Evolutionary conservation across 116 monocot genomes (phyloP).

Genomic region (Phalaenopsis hybrid): DNA sequence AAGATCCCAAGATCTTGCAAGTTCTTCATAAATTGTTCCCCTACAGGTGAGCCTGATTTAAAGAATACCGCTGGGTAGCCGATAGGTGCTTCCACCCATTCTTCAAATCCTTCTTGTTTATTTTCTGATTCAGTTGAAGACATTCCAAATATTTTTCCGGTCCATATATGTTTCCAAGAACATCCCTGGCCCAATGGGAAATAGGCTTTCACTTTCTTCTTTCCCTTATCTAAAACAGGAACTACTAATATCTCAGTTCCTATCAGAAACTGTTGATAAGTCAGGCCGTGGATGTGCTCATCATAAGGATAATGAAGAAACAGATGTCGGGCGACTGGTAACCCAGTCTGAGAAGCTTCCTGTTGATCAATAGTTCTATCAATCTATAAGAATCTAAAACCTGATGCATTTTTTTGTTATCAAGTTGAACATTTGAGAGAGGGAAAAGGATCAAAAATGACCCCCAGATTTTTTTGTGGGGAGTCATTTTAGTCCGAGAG

Average conservation of each 20-base stretch:
- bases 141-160: slow-evolving; percentile 32
- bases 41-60: slow-evolving; percentile 42
- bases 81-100: slow-evolving; percentile 55
- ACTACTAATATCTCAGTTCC: slow-evolving; percentile 73
- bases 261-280: slow-evolving; percentile 67
- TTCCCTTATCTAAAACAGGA: slow-evolving; percentile 66
- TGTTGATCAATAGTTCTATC: slow-evolving; percentile 12
- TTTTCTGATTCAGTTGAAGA: background rate
- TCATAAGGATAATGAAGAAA: slow-evolving; percentile 86
- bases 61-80: slow-evolving; percentile 86
- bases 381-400: too few relatives aligned
- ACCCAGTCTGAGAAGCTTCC: slow-evolving; percentile 67
- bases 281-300: slow-evolving; percentile 41
- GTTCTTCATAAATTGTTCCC: slow-evolving; percentile 50
- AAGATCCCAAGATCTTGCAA: slow-evolving; percentile 41
- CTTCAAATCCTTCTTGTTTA: slow-evolving; percentile 37
- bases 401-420: too few relatives aligned
- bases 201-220: slow-evolving; percentile 48
- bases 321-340: slow-evolving; percentile 62
- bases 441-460: too few relatives aligned
- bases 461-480: too few relatives aligned
- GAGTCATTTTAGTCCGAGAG: too few relatives aligned
- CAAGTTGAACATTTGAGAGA: too few relatives aligned
- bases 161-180: slow-evolving; percentile 73
- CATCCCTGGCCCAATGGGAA: slow-evolving; percentile 41